phyloP scores from a whole-genome alignment of 345 rosid genomes.

The Geranium brycei region DNA sequence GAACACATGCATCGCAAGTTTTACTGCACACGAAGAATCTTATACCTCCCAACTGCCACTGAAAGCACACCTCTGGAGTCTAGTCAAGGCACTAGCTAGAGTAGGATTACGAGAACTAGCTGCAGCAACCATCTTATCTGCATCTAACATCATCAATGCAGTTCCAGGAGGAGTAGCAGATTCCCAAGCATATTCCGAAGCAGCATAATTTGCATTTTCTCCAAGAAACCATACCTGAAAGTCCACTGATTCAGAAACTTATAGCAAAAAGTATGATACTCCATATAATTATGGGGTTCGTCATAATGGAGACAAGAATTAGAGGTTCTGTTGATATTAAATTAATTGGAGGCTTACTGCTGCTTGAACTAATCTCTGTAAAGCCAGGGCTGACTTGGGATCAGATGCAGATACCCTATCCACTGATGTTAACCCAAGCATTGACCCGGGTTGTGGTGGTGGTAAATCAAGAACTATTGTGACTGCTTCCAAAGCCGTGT shows the following conservation, averaged over 20 bases:
- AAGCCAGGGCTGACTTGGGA: slow-evolving; percentile 94
- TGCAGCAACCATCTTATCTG: slow-evolving; percentile 99
- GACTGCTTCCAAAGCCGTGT: slow-evolving; percentile 97
- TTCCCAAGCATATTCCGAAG: slow-evolving; percentile 99
- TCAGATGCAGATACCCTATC: slow-evolving; percentile 92
- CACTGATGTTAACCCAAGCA: slow-evolving; percentile 73
- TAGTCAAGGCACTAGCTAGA: slow-evolving; percentile 92
- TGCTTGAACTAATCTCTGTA: slow-evolving; percentile 96
- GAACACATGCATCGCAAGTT: not conserved
- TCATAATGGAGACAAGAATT: not conserved
- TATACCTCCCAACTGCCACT: slow-evolving; percentile 99
- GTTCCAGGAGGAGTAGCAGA: slow-evolving; percentile 99
- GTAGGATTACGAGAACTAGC: slow-evolving; percentile 99
- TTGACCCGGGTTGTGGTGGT: slow-evolving; percentile 97
- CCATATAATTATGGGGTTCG: not conserved
- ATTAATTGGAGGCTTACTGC: slow-evolving; percentile 50
- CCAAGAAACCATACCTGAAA: slow-evolving; percentile 98
- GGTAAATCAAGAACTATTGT: slow-evolving; percentile 96
- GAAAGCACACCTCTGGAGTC: slow-evolving; percentile 98
- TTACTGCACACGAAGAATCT: not conserved
- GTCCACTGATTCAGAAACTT: slow-evolving; percentile 6
- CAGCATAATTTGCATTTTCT: slow-evolving; percentile 99
- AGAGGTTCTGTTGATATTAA: not conserved
- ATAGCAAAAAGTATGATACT: not conserved
- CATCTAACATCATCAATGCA: slow-evolving; percentile 98